Conservation (phyloP, 1,284 basidiomycete species). For the Sanghuangporus sanghuang region DNA sequence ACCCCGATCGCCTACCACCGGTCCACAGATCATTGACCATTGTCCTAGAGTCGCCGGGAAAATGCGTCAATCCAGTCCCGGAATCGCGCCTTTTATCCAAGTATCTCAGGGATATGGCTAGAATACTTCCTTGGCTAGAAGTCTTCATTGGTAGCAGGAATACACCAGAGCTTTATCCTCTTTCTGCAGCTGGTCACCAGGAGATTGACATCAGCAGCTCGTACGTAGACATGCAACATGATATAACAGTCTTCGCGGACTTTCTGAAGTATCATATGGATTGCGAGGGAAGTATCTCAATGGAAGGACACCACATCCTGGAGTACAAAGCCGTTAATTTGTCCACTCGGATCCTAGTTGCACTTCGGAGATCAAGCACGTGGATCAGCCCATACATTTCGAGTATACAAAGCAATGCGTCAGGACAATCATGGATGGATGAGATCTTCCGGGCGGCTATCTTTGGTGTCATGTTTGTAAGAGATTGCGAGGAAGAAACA, state of each 20-base stretch:
- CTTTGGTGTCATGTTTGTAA: not conserved
- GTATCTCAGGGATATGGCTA: not conserved
- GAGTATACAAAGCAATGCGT: too few relatives aligned
- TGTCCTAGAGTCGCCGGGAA: constrained; percentile 2
- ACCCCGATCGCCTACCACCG: not conserved
- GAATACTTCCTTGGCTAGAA: constrained; percentile 1
- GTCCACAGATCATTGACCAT: not conserved
- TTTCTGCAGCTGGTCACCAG: not conserved
- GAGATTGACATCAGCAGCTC: not conserved
- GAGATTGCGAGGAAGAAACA: not conserved
- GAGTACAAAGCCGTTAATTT: too few relatives aligned
- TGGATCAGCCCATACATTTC: too few relatives aligned
- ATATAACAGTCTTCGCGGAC: not conserved
- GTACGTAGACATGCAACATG: not conserved
- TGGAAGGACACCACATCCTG: not conserved
- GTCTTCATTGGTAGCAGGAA: not conserved
- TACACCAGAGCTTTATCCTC: not conserved
- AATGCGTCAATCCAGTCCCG: not conserved
- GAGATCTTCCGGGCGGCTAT: not conserved
- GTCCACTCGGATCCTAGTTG: too few relatives aligned
- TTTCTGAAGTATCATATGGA: not conserved
- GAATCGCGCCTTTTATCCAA: not conserved
- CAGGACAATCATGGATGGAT: not conserved
- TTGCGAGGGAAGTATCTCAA: not conserved
- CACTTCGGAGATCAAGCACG: too few relatives aligned